Conservation (phyloP, 108 stramenopile species). For the Nannochloropsis gaditana region DNA sequence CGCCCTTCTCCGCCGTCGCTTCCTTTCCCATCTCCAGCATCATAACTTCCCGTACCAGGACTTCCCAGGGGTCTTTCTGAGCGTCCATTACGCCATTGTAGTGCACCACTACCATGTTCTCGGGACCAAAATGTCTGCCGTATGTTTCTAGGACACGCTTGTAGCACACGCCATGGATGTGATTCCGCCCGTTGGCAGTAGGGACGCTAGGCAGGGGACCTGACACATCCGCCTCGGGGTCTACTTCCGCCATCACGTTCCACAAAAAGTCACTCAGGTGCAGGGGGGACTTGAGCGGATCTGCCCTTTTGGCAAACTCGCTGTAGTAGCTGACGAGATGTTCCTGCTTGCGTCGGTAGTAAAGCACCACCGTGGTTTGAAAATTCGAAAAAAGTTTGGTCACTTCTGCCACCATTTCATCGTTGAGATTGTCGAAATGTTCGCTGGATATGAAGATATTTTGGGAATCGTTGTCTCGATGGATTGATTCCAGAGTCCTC, state of each 20-base stretch:
- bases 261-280: neutral
- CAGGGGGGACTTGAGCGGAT: neutral
- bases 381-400: neutral
- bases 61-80: neutral
- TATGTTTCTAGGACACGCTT: neutral
- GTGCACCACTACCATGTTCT: neutral
- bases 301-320: neutral
- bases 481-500: neutral
- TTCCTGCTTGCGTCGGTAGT: neutral
- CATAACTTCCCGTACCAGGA: neutral
- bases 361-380: slow-evolving; percentile 10
- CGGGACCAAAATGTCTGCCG: neutral
- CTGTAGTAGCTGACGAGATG: slow-evolving; percentile 7
- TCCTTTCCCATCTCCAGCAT: neutral
- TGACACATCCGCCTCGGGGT: neutral
- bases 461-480: neutral
- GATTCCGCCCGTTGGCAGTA: too few relatives aligned
- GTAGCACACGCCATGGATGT: neutral
- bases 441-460: neutral
- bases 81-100: slow-evolving; percentile 10
- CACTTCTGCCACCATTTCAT: neutral
- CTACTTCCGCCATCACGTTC: neutral
- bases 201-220: too few relatives aligned
- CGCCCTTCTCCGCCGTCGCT: neutral
- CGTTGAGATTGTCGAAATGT: neutral